Evolutionary conservation across 2,329 filamentous ascomycete species (phyloP).

Genomic region (Colletotrichum simmondsii): DNA sequence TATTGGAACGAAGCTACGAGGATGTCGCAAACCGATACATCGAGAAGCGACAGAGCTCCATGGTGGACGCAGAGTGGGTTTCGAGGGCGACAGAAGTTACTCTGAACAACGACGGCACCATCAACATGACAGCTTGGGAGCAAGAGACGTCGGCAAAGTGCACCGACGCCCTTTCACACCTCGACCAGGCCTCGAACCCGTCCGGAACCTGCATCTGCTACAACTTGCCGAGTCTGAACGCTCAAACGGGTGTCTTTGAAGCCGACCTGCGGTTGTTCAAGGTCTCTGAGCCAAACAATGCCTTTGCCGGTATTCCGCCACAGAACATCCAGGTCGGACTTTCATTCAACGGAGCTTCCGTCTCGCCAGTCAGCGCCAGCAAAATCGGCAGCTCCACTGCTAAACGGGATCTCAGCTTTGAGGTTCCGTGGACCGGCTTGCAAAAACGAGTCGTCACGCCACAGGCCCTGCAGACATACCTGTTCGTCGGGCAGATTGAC

Average conservation of each 20-base stretch:
- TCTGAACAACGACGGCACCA: slow-evolving; percentile 53
- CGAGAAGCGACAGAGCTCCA: slow-evolving; percentile 35
- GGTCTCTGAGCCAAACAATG: slow-evolving; percentile 67
- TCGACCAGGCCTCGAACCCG: slow-evolving; percentile 74
- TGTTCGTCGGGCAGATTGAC: slow-evolving; percentile 78
- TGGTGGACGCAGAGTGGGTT: slow-evolving; percentile 16
- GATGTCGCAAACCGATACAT: slow-evolving; percentile 35
- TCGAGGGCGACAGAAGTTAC: slow-evolving; percentile 38
- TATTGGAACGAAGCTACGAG: slow-evolving; percentile 33
- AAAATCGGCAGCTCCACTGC: slow-evolving; percentile 41
- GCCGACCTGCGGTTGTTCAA: slow-evolving; percentile 82
- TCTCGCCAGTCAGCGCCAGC: slow-evolving; percentile 52
- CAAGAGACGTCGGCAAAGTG: slow-evolving; percentile 67
- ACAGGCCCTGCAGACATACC: slow-evolving; percentile 68
- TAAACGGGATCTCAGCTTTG: slow-evolving; percentile 29
- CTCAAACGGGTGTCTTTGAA: slow-evolving; percentile 75
- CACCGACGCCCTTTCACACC: slow-evolving; percentile 60
- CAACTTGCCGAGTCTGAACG: slow-evolving; percentile 79
- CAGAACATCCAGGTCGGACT: slow-evolving; percentile 66
- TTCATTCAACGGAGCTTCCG: slow-evolving; percentile 64
- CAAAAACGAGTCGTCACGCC: slow-evolving; percentile 41
- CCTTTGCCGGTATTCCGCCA: slow-evolving; percentile 62
- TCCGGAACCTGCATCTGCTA: slow-evolving; percentile 85
- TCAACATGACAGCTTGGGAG: slow-evolving; percentile 69
- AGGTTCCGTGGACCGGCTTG: slow-evolving; percentile 5